These are phyloP conservation scores for Rhizophagus prolifer DNA, from an alignment of 192 early-diverging fungal species.

Conservation along the genomic window DNA sequence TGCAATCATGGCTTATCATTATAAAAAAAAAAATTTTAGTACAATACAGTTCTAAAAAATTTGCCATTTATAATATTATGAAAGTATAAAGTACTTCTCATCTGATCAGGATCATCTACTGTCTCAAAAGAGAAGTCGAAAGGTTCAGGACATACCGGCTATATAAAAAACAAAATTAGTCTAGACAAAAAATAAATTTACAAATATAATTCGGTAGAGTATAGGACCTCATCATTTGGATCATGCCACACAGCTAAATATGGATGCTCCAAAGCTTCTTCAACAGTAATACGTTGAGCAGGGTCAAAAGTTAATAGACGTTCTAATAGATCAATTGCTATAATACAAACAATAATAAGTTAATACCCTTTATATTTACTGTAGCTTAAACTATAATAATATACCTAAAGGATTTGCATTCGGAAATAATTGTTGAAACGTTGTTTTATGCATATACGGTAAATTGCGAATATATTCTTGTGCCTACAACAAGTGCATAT, in stretches of 20 bases:
- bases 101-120: constrained; percentile 12
- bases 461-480: constrained; percentile 84
- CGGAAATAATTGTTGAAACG: constrained; percentile 74
- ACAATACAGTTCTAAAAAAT: not conserved
- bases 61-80: not conserved
- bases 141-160: constrained; percentile 15
- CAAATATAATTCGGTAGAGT: not conserved
- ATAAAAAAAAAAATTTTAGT: not conserved
- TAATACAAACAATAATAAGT: not conserved
- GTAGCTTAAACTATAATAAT: constrained; percentile 45
- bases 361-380: not conserved
- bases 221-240: constrained; percentile 42
- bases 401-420: constrained; percentile 72
- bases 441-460: constrained; percentile 75
- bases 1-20: constrained; percentile 11
- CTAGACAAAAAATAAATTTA: not conserved
- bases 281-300: constrained; percentile 77
- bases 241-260: constrained; percentile 68
- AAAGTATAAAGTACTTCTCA: not conserved
- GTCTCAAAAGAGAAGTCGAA: constrained; percentile 30
- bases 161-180: not conserved
- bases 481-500: constrained; percentile 49
- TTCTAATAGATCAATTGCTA: constrained; percentile 80
- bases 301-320: constrained; percentile 81
- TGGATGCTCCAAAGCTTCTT: constrained; percentile 81